A percentile compares a stretch with the other conserved stretches of the same genome.
These are phyloP conservation scores for Candida qinlingensis DNA, from an alignment of 805 yeast genomes.

Conservation along the genomic window DNA sequence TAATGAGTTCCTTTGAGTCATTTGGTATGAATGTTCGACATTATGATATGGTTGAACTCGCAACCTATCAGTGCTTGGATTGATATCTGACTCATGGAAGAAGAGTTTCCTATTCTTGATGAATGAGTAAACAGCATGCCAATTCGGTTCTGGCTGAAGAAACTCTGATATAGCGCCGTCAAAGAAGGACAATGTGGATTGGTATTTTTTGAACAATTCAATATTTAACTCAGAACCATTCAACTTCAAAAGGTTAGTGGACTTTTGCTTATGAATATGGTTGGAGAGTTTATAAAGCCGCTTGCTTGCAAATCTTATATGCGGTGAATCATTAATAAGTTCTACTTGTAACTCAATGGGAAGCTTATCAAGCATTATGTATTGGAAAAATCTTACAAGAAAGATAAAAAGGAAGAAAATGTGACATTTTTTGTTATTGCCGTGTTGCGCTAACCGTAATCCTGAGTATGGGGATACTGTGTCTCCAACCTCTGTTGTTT, in stretches of 20 bases:
- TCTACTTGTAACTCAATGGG: slow-evolving; percentile 41
- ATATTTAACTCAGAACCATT: background rate
- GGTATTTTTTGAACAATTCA: slow-evolving; percentile 1
- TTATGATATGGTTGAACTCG: slow-evolving; percentile 21
- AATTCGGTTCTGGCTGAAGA: slow-evolving; percentile 25
- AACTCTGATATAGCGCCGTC: slow-evolving; percentile 34
- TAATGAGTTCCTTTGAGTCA: background rate
- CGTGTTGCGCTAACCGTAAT: background rate
- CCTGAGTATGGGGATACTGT: too few relatives aligned
- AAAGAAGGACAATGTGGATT: slow-evolving; percentile 24
- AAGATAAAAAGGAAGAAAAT: too few relatives aligned
- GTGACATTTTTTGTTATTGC: background rate
- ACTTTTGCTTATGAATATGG: slow-evolving; percentile 39
- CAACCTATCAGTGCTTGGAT: slow-evolving; percentile 28
- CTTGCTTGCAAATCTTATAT: slow-evolving; percentile 31
- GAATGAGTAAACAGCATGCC: slow-evolving; percentile 48
- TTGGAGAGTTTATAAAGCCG: slow-evolving; percentile 47
- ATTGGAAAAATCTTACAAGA: background rate
- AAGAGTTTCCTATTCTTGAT: slow-evolving; percentile 47
- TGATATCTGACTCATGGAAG: slow-evolving; percentile 30
- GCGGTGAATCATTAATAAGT: slow-evolving; percentile 30
- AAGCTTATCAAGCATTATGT: slow-evolving; percentile 17
- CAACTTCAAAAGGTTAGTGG: slow-evolving; percentile 13
- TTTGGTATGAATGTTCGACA: background rate
- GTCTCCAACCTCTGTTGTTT: background rate